These are phyloP conservation scores for peach (Prunus persica) DNA, from an alignment of 306 rosid genomes.

Conservation along the genomic window DNA sequence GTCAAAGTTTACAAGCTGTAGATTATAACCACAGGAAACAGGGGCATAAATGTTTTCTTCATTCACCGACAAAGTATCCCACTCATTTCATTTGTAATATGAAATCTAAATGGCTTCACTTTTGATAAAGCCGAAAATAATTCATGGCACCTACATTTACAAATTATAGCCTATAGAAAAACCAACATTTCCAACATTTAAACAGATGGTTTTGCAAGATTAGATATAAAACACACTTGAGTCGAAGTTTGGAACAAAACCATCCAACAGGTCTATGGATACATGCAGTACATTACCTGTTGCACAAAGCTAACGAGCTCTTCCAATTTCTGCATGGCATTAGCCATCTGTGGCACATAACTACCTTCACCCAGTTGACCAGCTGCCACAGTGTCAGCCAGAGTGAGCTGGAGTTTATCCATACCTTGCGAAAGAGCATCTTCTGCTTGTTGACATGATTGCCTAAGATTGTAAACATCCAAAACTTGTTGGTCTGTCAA, in stretches of 20 bases:
- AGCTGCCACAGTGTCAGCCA: conserved; percentile 55
- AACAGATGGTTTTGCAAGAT: background rate
- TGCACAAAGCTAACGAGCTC: conserved; percentile 62
- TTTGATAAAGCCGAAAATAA: background rate
- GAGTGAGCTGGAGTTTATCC: conserved; percentile 70
- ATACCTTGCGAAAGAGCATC: conserved; percentile 89
- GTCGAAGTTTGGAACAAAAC: background rate
- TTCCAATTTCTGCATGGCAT: conserved; percentile 79
- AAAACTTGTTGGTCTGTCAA: conserved; percentile 59
- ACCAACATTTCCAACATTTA: background rate
- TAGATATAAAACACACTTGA: background rate
- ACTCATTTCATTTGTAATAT: background rate
- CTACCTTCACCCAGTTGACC: conserved; percentile 52
- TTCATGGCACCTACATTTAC: background rate
- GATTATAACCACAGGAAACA: too few species aligned
- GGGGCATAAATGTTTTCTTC: too few species aligned
- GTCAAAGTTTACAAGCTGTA: background rate
- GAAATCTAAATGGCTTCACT: background rate
- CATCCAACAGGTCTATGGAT: background rate
- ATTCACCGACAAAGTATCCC: too few species aligned
- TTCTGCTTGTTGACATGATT: conserved; percentile 91
- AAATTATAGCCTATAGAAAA: background rate
- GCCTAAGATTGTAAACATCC: conserved; percentile 53
- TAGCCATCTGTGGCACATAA: conserved; percentile 44
- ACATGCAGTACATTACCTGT: conserved; percentile 49